phyloP scores from a whole-genome alignment of 2,329 filamentous ascomycete species.

The Colletotrichum caudatum region DNA sequence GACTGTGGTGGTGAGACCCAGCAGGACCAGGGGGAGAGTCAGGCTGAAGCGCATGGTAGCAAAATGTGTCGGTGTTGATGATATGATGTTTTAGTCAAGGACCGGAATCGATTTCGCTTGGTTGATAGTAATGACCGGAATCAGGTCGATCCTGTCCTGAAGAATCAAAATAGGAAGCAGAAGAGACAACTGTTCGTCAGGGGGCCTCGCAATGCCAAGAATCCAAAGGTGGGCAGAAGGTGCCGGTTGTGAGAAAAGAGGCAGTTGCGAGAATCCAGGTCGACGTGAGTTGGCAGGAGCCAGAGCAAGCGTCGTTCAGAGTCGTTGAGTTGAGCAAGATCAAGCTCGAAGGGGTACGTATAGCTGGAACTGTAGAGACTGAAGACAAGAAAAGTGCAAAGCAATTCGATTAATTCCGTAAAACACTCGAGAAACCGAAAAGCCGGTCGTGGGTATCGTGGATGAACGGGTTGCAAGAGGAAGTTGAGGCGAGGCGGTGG shows the following conservation, averaged over 20 bases:
- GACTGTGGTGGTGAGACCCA: slow-evolving; percentile 29
- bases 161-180: not conserved
- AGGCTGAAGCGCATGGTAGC: slow-evolving; percentile 31
- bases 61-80: not conserved
- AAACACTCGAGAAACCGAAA: not conserved
- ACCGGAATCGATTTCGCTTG: not conserved
- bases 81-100: not conserved
- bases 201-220: slow-evolving; percentile 28
- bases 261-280: not conserved
- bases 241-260: slow-evolving; percentile 1
- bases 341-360: slow-evolving; percentile 6
- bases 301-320: not conserved
- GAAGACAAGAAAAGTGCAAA: not conserved
- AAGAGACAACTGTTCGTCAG: not conserved
- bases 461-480: not conserved
- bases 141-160: not conserved
- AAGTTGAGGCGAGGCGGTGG: slow-evolving; percentile 8
- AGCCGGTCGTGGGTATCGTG: slow-evolving; percentile 15
- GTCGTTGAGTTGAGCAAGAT: not conserved
- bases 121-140: not conserved
- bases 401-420: not conserved
- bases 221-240: too few species aligned
- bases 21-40: slow-evolving; percentile 19
- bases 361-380: slow-evolving; percentile 17
- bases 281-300: not conserved